phyloP scores from a whole-genome alignment of 2,329 filamentous ascomycete species.

The Aspergillus quadricinctus region DNA sequence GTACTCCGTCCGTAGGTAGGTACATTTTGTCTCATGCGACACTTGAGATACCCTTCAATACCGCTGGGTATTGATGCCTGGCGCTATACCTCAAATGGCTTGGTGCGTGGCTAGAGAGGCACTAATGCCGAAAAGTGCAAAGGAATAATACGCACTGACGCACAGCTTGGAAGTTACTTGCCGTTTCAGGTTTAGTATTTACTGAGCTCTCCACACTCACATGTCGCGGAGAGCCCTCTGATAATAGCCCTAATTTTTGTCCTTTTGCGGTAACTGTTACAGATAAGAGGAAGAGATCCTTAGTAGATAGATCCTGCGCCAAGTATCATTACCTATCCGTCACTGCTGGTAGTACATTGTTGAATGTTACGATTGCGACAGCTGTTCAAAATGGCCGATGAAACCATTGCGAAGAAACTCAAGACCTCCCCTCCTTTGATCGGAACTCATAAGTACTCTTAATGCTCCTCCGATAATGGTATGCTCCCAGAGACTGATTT shows the following conservation, averaged over 20 bases:
- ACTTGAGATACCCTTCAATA: neutral
- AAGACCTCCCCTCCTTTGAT: slow-evolving; percentile 72
- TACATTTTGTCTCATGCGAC: neutral
- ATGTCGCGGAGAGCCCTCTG: slow-evolving; percentile 9
- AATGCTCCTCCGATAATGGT: slow-evolving; percentile 1
- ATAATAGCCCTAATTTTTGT: slow-evolving; percentile 6
- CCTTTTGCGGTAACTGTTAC: neutral
- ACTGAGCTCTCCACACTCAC: slow-evolving; percentile 1
- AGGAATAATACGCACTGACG: no score
- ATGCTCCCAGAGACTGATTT: slow-evolving; percentile 7
- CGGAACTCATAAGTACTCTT: slow-evolving; percentile 77
- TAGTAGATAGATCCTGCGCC: neutral
- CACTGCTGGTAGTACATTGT: neutral
- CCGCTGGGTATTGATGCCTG: neutral
- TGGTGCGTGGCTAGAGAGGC: neutral
- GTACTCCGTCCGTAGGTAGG: no score
- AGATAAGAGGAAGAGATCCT: slow-evolving; percentile 13
- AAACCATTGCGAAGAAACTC: slow-evolving; percentile 73
- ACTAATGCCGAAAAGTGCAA: no score
- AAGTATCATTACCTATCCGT: neutral
- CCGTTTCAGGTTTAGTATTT: neutral
- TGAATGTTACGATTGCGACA: slow-evolving; percentile 37
- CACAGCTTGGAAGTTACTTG: neutral
- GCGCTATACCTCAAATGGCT: neutral
- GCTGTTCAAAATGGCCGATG: slow-evolving; percentile 57